These are phyloP conservation scores for Silene latifolia DNA, from an alignment of 148 eudicot genomes.

Conservation along the genomic window DNA sequence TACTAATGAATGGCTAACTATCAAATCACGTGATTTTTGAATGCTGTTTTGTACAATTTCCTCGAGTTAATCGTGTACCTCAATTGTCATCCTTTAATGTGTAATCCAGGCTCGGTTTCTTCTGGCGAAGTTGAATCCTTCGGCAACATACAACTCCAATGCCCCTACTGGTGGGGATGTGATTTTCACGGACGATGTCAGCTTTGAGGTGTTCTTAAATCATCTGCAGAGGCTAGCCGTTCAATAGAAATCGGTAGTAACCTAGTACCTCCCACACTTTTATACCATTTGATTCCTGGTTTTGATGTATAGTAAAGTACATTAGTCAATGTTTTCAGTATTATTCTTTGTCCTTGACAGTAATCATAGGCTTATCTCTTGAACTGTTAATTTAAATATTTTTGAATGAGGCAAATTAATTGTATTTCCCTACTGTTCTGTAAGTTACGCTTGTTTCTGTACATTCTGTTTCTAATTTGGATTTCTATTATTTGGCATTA, in stretches of 20 bases:
- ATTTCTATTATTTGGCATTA: too few species aligned
- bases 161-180: constrained; percentile 81
- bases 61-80: not conserved
- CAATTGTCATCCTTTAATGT: not conserved
- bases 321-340: not conserved
- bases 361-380: constrained; percentile 6
- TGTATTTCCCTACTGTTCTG: too few species aligned
- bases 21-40: not conserved
- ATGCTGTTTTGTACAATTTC: not conserved
- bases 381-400: not conserved
- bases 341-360: constrained; percentile 3
- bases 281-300: constrained; percentile 37
- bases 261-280: constrained; percentile 34
- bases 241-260: constrained; percentile 37
- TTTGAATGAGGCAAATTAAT: not conserved
- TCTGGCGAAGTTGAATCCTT: constrained; percentile 93
- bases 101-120: constrained; percentile 85
- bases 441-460: too few species aligned
- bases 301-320: constrained; percentile 46
- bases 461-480: too few species aligned
- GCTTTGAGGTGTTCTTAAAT: constrained; percentile 85
- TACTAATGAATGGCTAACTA: too few species aligned
- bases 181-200: constrained; percentile 90
- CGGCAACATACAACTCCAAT: constrained; percentile 80
- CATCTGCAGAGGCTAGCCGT: constrained; percentile 91